Percentiles rank a stretch among this genome's conserved stretches.
phyloP scores from a whole-genome alignment of 768 basidiomycete genomes.

The Naganishia vaughanmartiniae region DNA sequence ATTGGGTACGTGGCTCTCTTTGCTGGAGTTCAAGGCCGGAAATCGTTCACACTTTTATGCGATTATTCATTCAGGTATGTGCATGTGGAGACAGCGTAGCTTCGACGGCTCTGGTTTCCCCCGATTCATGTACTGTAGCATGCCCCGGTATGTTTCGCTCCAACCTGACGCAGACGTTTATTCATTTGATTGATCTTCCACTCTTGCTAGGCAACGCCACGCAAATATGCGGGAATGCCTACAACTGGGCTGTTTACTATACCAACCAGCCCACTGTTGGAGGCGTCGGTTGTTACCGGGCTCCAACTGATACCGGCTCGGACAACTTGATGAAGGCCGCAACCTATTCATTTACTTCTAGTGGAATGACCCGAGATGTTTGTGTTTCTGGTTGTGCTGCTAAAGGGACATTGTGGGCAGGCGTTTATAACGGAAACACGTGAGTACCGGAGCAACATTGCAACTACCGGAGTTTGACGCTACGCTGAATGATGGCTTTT shows the following conservation, averaged over 20 bases:
- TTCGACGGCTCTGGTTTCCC: conserved; percentile 16
- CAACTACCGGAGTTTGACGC: conserved; percentile 27
- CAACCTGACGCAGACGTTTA: neutral
- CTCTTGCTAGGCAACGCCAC: neutral
- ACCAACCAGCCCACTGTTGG: conserved; percentile 2
- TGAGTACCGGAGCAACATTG: conserved; percentile 25
- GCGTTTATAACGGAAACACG: conserved; percentile 31
- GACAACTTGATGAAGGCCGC: conserved; percentile 27
- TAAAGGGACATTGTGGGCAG: conserved; percentile 7
- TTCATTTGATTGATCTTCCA: neutral
- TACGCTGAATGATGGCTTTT: conserved; percentile 33
- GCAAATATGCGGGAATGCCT: conserved; percentile 32
- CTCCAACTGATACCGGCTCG: conserved; percentile 1
- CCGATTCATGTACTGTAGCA: conserved; percentile 28
- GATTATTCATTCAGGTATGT: conserved; percentile 1
- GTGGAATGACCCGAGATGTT: conserved; percentile 21
- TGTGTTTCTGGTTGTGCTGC: conserved; percentile 17
- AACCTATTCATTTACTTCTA: conserved; percentile 6
- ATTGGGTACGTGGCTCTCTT: neutral
- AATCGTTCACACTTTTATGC: too few species aligned
- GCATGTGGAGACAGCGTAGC: conserved; percentile 16
- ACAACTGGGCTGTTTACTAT: conserved; percentile 36
- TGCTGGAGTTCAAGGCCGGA: neutral
- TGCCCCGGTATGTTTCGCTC: conserved; percentile 33
- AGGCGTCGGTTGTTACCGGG: conserved; percentile 12